Percentiles rank a stretch among this genome's conserved stretches.
Evolutionary conservation across 176 grass and related monocot genomes (phyloP).

Genomic region (Alopecurus myosuroides): DNA sequence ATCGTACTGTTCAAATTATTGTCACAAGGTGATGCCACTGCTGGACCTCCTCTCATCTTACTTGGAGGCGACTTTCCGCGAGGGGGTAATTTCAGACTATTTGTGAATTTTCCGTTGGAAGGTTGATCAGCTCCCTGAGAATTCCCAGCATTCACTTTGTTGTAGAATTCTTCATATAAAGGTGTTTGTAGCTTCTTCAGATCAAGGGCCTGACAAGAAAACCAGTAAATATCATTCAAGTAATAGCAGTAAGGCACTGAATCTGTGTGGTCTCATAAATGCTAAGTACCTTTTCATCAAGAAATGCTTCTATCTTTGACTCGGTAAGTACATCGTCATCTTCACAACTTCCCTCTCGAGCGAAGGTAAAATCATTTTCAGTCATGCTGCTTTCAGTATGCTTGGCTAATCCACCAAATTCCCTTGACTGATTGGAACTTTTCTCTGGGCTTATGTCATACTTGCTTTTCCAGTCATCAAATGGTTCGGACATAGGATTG

Average conservation of each 20-base stretch:
- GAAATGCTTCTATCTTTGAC: conserved; percentile 91
- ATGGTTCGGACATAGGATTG: conserved; percentile 82
- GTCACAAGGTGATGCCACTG: conserved; percentile 37
- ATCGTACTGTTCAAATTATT: conserved; percentile 44
- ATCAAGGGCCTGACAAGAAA: conserved; percentile 71
- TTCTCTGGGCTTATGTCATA: conserved; percentile 47
- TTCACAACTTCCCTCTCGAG: conserved; percentile 55
- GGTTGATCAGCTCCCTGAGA: conserved; percentile 42
- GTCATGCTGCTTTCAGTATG: conserved; percentile 34
- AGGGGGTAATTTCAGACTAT: conserved; percentile 68
- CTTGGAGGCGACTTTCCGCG: conserved; percentile 57
- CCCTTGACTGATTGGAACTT: conserved; percentile 35
- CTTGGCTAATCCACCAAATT: conserved; percentile 46
- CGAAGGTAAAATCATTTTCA: conserved; percentile 67
- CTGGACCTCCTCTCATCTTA: conserved; percentile 41
- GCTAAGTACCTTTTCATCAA: conserved; percentile 80
- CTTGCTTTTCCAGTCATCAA: conserved; percentile 78
- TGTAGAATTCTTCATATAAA: conserved; percentile 98
- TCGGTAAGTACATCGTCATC: conserved; percentile 88
- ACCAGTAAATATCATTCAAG: conserved; percentile 16
- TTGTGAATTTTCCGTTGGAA: conserved; percentile 54
- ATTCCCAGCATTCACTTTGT: conserved; percentile 58
- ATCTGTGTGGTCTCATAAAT: conserved; percentile 19
- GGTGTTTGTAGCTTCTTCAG: conserved; percentile 96
- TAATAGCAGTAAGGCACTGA: conserved; percentile 1